Evolutionary conservation across 352 stramenopile species (phyloP).

Genomic region (Elongisporangium undulatum): DNA sequence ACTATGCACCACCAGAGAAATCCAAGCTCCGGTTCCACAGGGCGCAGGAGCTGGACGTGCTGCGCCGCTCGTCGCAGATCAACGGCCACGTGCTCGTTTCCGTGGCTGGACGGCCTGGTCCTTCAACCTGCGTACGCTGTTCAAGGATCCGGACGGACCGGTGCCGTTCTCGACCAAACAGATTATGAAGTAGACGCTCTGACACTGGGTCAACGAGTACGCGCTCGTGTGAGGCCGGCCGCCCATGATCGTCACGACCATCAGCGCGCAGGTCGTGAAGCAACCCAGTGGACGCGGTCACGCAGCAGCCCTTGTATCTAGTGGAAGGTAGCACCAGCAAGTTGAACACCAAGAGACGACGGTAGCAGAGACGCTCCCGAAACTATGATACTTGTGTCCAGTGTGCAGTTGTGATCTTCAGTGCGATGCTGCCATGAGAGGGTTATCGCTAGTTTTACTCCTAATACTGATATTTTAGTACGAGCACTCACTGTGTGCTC

Average conservation of each 20-base stretch:
- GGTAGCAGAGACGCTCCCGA: too few relatives aligned
- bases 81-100: conserved; percentile 81
- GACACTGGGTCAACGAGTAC: conserved; percentile 69
- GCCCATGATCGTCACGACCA: conserved; percentile 68
- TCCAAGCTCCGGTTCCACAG: too few relatives aligned
- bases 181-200: conserved; percentile 44
- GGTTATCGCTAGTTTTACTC: too few relatives aligned
- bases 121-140: conserved; percentile 43
- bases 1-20: too few relatives aligned
- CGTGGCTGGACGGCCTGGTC: conserved; percentile 65
- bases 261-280: conserved; percentile 76
- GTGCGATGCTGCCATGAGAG: too few relatives aligned
- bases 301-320: conserved; percentile 60
- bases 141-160: conserved; percentile 65
- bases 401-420: too few relatives aligned
- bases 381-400: too few relatives aligned
- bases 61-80: conserved; percentile 77
- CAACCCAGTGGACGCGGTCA: conserved; percentile 82
- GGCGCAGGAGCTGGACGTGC: conserved; percentile 69
- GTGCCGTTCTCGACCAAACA: conserved; percentile 72
- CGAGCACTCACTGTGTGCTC: too few relatives aligned
- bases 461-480: too few relatives aligned
- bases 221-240: conserved; percentile 30
- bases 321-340: too few relatives aligned
- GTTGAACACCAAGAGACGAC: too few relatives aligned